Evolutionary conservation across 345 rosid species (phyloP).

Genomic region (Rhodamnia rubescens): DNA sequence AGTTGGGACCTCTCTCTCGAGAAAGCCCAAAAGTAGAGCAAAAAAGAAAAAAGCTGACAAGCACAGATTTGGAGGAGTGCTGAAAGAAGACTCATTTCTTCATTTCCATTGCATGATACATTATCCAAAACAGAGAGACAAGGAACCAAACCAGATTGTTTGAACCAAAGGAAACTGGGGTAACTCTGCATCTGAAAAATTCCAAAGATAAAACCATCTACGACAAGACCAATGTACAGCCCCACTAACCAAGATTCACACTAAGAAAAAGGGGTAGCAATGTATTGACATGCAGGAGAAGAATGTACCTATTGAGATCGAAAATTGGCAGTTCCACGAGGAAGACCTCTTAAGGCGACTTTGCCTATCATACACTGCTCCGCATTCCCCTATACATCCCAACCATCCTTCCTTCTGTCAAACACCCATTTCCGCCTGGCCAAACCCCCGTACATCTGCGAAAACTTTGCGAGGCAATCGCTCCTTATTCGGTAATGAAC

Average conservation of each 20-base stretch:
- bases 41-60: neutral
- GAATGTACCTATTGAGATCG: neutral
- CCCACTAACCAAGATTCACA: neutral
- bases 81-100: neutral
- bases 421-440: conserved; percentile 47
- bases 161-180: neutral
- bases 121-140: neutral
- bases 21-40: neutral
- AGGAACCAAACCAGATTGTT: neutral
- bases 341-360: neutral
- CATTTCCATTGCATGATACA: neutral
- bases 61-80: neutral
- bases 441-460: conserved; percentile 61
- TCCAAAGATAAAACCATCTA: neutral
- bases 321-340: neutral
- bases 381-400: conserved; percentile 55
- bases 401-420: conserved; percentile 61
- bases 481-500: conserved; percentile 69
- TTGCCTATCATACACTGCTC: neutral
- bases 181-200: neutral
- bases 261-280: neutral
- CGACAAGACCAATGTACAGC: neutral
- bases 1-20: neutral
- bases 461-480: conserved; percentile 49
- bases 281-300: neutral